phyloP scores from a whole-genome alignment of 2,329 filamentous ascomycete genomes.

The Colletotrichum noveboracense region DNA sequence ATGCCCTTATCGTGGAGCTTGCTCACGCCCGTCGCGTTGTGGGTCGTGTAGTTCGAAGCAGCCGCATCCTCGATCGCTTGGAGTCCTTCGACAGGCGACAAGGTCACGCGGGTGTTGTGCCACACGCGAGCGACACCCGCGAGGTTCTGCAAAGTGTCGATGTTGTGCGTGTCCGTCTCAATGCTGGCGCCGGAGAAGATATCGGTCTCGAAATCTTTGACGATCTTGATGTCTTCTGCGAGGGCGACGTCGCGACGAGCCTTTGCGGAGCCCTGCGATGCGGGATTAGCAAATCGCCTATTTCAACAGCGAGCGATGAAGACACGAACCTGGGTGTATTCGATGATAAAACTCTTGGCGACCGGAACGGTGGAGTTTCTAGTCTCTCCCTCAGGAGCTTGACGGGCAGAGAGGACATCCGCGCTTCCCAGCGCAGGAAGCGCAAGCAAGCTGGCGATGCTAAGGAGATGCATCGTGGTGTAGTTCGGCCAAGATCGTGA shows the following conservation, averaged over 20 bases:
- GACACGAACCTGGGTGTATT: conserved; percentile 3
- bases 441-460: background rate
- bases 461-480: conserved; percentile 1
- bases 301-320: background rate
- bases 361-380: conserved; percentile 10
- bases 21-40: conserved; percentile 43
- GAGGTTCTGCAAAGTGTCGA: conserved; percentile 35
- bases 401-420: background rate
- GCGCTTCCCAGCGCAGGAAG: background rate
- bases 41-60: conserved; percentile 37
- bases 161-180: conserved; percentile 35
- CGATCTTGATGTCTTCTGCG: conserved; percentile 5
- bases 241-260: conserved; percentile 13
- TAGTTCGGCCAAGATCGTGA: background rate
- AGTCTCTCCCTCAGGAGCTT: background rate
- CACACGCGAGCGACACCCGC: conserved; percentile 42
- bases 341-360: conserved; percentile 21
- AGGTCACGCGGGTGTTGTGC: conserved; percentile 23
- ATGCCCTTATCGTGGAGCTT: conserved; percentile 40
- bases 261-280: background rate
- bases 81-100: background rate
- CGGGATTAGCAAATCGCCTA: too few species aligned
- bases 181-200: conserved; percentile 39
- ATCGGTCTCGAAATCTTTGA: conserved; percentile 24
- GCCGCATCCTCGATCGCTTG: background rate